Base-by-base conservation (phyloP, 164 flowering plant species). In the Berberis vulgaris region DNA sequence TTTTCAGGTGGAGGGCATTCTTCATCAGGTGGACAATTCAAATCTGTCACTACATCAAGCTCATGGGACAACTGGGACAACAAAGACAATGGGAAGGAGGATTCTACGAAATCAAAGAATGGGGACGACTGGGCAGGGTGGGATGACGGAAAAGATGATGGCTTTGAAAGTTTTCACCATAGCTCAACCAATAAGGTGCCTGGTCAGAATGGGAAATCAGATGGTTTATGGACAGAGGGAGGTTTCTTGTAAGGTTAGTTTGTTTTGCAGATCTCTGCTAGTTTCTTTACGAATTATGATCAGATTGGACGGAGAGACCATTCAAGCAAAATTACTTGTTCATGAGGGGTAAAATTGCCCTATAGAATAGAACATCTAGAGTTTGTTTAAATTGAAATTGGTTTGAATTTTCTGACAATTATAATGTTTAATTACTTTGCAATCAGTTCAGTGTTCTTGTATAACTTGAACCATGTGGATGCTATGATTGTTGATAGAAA, bases 21-120 rank as follows among this genome's bases (percentile, higher is more conserved):
- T 26, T 63, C 73, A 6, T 54, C 64, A 7, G 68, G 63, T 43
- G 61, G 52, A 52, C 66, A 55, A 45, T 5, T 41, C 41, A 63
- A 73, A 39, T 49, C 76, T 8, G 55, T 26, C 67, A 63, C 78
- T 71, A 0, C 26, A 26, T 79, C 84, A 2, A 72, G 71, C 66
- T 84, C 93, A 54, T 91, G 97, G 99, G 96, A 88, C 70, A 93
- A 87, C 61, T 94, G 97, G 97, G 93, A 82, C 69, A 54, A 43
- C 4, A 84, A 76, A 65, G 91, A 81, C 64, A 70, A 57, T 42
- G 67, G 62, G 45, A 86, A 86, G 71, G 81, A 81, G 60, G 80
- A 72, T 2, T 12, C 81, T 61, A 63, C 85, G 26, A 26, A 26
- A 26, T 26, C 26, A 42, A 73, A 73, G 54, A 80, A 69, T 59